A percentile compares a stretch with the other conserved stretches of the same genome.
Conservation (phyloP, 208 protist genomes). For the Crithidia expoeki region DNA sequence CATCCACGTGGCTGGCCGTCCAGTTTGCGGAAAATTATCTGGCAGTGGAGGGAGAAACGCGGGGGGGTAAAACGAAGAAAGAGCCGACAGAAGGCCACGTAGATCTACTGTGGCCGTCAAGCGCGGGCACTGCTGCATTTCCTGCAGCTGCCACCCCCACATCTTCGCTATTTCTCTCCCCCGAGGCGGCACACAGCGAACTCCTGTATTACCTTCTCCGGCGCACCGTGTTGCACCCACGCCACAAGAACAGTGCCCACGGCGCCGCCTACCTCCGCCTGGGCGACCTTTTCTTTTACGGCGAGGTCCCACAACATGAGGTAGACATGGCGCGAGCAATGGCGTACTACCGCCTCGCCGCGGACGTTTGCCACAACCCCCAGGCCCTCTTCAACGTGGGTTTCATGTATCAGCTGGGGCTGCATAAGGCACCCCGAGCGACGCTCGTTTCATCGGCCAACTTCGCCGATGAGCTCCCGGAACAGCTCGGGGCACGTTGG, state of each 20-base stretch:
- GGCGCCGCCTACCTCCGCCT: slow-evolving; percentile 58
- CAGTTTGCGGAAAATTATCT: slow-evolving; percentile 45
- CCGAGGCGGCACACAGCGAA: slow-evolving; percentile 47
- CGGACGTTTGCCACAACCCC: slow-evolving; percentile 32
- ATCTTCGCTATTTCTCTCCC: slow-evolving; percentile 35
- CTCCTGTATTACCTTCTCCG: slow-evolving; percentile 57
- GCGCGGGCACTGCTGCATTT: not conserved
- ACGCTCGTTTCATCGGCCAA: slow-evolving; percentile 8
- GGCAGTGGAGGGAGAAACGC: slow-evolving; percentile 32
- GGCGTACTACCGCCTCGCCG: slow-evolving; percentile 63
- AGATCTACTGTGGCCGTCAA: slow-evolving; percentile 7
- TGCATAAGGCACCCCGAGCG: slow-evolving; percentile 32
- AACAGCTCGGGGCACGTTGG: slow-evolving; percentile 17
- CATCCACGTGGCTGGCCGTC: slow-evolving; percentile 33
- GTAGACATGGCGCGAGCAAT: slow-evolving; percentile 51
- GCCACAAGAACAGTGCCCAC: slow-evolving; percentile 12
- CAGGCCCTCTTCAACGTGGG: slow-evolving; percentile 69
- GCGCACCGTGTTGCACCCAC: slow-evolving; percentile 27
- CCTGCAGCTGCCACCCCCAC: not conserved
- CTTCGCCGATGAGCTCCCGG: not conserved
- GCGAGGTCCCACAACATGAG: slow-evolving; percentile 54
- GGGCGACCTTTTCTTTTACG: slow-evolving; percentile 77
- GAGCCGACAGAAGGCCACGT: slow-evolving; percentile 4
- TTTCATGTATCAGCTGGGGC: slow-evolving; percentile 71
- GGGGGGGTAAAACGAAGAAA: not conserved